These are phyloP conservation scores for Strobilomyces echinocephalus DNA, from an alignment of 768 basidiomycete species.

Conservation along the genomic window DNA sequence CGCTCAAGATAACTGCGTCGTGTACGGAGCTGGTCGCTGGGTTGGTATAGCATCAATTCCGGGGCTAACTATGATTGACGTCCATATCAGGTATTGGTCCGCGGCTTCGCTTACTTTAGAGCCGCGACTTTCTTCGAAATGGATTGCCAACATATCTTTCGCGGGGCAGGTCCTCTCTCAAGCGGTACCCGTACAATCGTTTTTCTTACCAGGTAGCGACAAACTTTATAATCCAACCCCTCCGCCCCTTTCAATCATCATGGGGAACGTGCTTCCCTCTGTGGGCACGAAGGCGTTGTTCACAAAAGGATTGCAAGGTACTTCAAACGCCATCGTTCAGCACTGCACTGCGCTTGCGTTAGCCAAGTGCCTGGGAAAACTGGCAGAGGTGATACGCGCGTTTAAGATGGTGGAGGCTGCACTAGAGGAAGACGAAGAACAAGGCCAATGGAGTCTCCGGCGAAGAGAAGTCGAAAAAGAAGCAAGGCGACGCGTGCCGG, in stretches of 20 bases:
- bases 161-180: constrained; percentile 75
- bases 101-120: constrained; percentile 68
- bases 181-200: constrained; percentile 60
- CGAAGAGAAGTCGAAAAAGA: constrained; percentile 70
- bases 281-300: constrained; percentile 65
- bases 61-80: constrained; percentile 10
- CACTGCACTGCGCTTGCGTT: constrained; percentile 80
- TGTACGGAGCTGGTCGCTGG: constrained; percentile 85
- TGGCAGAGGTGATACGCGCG: constrained; percentile 44
- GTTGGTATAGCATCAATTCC: constrained; percentile 35
- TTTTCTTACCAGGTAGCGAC: constrained; percentile 45
- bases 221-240: constrained; percentile 64
- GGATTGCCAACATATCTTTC: constrained; percentile 87
- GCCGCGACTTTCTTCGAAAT: constrained; percentile 81
- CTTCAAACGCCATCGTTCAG: constrained; percentile 66
- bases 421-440: constrained; percentile 56
- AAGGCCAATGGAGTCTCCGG: constrained; percentile 71
- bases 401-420: constrained; percentile 47
- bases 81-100: constrained; percentile 63
- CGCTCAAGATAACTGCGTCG: constrained; percentile 68
- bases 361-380: constrained; percentile 71
- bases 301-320: constrained; percentile 75
- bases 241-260: constrained; percentile 62
- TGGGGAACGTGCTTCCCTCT: constrained; percentile 78
- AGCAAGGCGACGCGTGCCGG: constrained; percentile 71